Evolutionary conservation across 2,329 filamentous ascomycete genomes (phyloP), one percentile per base, ranked within the genome.

Genomic region (Hymenoscyphus infarciens): DNA sequence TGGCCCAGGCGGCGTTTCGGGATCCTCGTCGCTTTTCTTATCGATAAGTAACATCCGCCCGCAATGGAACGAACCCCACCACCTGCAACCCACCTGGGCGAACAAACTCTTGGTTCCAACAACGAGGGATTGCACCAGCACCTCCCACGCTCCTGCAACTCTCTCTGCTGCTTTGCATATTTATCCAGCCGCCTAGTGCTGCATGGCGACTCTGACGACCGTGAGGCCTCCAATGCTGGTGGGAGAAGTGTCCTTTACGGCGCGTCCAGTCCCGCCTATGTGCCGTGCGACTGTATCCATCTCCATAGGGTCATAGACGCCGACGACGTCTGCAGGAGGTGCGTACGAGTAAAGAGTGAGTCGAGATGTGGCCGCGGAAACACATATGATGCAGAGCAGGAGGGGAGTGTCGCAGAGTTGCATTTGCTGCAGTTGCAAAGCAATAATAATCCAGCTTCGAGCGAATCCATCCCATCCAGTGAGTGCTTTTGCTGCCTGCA

Each of bases 341-440:
- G 42, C 15, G 19, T 19, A 45, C n/a, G 39, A 45, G n/a, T 19
- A 11, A 49, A 35, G 33, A 35, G 33, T 10, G 33, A 35, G 33
- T 35, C 13, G 29, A 31, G 29, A 31, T 31, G 33, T 35, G 33
- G 33, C 31, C 31, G 5, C 10, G 33, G 33, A 35, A 35, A 35
- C 33, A 35, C 33, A 15, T 11, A 11, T 15, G 10, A 11, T 49
- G 42, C 42, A 49, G 42, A 22, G 42, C 42, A 35, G 33, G 33
- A 35, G 29, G 29, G 29, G 3, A 35, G 33, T 2, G 33, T 35
- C 13, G n/a, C 42, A 49, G 42, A 19, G 42, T 49, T 22, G 42
- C n/a, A 49, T 49, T 49, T 49, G 42, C 42, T 49, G 42, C 42
- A 49, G 19, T 49, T 19, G 42, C 42, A 49, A 49, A 49, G 42